Base-by-base conservation (phyloP, 768 basidiomycete genomes). In the Sistotremastrum niveocremeum region DNA sequence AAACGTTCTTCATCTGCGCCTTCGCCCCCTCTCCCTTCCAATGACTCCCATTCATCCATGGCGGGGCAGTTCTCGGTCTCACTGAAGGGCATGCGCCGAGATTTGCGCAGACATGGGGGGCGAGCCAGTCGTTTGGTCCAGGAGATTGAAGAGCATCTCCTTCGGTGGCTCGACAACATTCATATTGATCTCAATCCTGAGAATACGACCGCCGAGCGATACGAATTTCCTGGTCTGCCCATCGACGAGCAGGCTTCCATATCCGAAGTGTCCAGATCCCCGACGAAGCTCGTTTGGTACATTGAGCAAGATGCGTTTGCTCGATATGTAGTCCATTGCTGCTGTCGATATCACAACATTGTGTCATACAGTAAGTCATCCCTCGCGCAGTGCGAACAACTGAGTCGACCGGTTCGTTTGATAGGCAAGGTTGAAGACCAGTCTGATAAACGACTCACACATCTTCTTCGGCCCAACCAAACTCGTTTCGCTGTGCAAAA, bases 241-340 rank as follows among this genome's bases (percentile, higher is more conserved):
- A 59, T 87, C 30, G 76, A 74, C 6, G 65, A 64, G 30, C 71
- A 70, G 37, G 70, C 70, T 5, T 65, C 69, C 7, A 71, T 88
- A 29, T 61, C 64, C n/a, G 84, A 89, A 55, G 66, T 88, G 8
- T 70, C 70, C 4, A 65, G 83, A 28, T 78, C 79, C 5, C 76
- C 81, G 1, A 61, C 74, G 7, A 73, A 78, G 57, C 68, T 88
- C 12, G 69, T 87, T 4, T 89, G 86, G 86, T 69, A 65, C n/a
- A 76, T 81, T 49, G 54, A 66, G 4, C 72, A 81, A 47, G 81
- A 85, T 55, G 68, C 77, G 0, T 88, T 86, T 63, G 77, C 81
- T 31, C 71, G 86, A 33, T 88, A 84, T 54, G 74, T 88, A 40
- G 77, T 88, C 5, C 86, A 90, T 52, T 88, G 85, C 52, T 79